Evolutionary conservation across 495 filamentous ascomycete genomes (phyloP), one percentile per base, ranked within the genome.

Genomic region (Diplogelasinospora grovesii): DNA sequence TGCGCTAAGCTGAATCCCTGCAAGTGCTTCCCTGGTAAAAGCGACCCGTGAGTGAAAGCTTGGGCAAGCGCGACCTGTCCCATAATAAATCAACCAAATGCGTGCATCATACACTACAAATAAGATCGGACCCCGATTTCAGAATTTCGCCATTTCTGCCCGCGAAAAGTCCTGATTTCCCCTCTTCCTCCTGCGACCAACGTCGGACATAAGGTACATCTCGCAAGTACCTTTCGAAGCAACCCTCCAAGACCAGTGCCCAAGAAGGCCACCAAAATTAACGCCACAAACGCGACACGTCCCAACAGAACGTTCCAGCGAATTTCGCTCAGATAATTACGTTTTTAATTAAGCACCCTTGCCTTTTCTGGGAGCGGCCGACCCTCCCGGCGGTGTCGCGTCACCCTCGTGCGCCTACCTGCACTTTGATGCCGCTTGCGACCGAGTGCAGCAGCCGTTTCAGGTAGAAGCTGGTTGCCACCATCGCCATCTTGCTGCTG

Each of bases 111-210:
- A n/a, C n/a, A n/a, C 52, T 66, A 64, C 64, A 66, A 66, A 68
- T 64, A 64, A 59, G 53, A 63, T 41, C 46, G 26, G 49, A 46
- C 55, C 60, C 55, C 60, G 53, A 57, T 32, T 53, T 57, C 55
- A 60, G 55, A 56, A 54, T 57, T 59, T 61, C 52, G 52, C 49
- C 48, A 41, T 41, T 56, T 50, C 50, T 49, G 45, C 49, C 47
- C 48, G 54, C 41, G 32, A 50, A 55, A 55, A 45, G 19, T 49
- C 50, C 34, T 43, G 25, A 30, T 28, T 45, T 39, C 43, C 40
- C 22, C 24, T 41, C 37, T 48, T 18, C 38, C 23, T 39, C 24
- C 42, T 18, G 11, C 29, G 10, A 38, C 35, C 9, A 22, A 34
- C 38, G 11, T 23, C 20, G 30, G 32, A 24, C 22, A 34, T 31